Evolutionary conservation across 768 basidiomycete genomes (phyloP).

Genomic region (Erythrobasidium yunnanense): DNA sequence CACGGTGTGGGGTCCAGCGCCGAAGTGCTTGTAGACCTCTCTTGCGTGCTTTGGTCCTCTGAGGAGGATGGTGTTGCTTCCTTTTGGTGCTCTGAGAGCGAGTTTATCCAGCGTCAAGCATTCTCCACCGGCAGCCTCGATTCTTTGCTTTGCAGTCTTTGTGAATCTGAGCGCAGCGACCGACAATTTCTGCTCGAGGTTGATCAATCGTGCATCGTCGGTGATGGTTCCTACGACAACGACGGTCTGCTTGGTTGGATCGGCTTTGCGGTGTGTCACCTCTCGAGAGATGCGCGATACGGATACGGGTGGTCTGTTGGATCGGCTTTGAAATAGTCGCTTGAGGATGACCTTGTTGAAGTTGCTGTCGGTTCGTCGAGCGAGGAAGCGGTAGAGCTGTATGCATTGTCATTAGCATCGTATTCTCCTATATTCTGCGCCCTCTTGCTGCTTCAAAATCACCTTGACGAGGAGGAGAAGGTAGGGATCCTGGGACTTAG

Average conservation of each 20-base stretch:
- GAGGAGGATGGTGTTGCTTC: conserved; percentile 84
- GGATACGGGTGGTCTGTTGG: conserved; percentile 92
- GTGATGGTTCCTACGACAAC: conserved; percentile 86
- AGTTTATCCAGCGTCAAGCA: conserved; percentile 91
- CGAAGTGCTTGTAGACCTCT: conserved; percentile 95
- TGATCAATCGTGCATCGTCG: conserved; percentile 78
- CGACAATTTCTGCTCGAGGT: conserved; percentile 70
- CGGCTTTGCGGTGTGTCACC: conserved; percentile 42
- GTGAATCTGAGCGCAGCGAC: conserved; percentile 94
- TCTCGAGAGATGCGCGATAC: conserved; percentile 70
- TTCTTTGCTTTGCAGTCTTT: conserved; percentile 60
- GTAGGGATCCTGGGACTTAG: conserved; percentile 98
- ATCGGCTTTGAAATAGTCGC: conserved; percentile 91
- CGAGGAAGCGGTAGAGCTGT: conserved; percentile 96
- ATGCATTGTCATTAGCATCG: neutral
- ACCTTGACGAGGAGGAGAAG: conserved; percentile 97
- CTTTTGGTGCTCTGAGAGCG: conserved; percentile 84
- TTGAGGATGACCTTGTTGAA: conserved; percentile 98
- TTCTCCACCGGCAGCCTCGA: conserved; percentile 91
- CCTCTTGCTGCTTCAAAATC: conserved; percentile 31
- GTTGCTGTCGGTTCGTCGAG: conserved; percentile 82
- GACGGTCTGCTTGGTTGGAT: conserved; percentile 63
- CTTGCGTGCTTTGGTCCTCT: conserved; percentile 85
- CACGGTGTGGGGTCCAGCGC: conserved; percentile 54
- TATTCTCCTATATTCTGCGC: neutral